A percentile compares a stretch with the other conserved stretches of the same genome.
Conservation (phyloP, 139 green algal genomes). For the Trebouxia sp. region DNA sequence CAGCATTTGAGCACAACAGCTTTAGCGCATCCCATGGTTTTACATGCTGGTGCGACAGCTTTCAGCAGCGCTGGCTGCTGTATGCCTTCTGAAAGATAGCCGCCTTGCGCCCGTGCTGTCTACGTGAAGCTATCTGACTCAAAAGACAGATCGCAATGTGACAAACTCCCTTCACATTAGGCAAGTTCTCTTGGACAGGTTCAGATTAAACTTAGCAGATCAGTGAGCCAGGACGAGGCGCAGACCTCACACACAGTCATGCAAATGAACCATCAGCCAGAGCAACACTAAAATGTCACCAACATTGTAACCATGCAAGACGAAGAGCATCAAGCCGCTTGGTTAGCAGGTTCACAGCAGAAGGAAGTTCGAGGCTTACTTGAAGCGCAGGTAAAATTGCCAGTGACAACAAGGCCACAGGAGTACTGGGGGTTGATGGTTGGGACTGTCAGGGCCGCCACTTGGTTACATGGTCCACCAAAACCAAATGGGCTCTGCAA, state of each 20-base stretch:
- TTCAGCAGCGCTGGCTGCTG: neutral
- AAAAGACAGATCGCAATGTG: neutral
- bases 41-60: neutral
- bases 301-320: no score
- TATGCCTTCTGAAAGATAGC: neutral
- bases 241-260: no score
- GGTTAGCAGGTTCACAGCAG: neutral
- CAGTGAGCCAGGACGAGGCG: no score
- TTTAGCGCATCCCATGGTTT: no score
- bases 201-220: no score
- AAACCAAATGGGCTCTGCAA: conserved; percentile 25
- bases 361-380: neutral
- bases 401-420: conserved; percentile 17
- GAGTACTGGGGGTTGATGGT: conserved; percentile 30
- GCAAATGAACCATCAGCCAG: no score
- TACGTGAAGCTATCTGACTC: neutral
- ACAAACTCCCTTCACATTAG: neutral
- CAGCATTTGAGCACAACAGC: neutral
- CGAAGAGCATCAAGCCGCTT: neutral
- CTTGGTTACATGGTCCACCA: conserved; percentile 2
- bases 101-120: neutral
- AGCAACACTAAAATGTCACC: no score
- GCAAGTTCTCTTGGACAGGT: no score
- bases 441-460: neutral
- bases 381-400: conserved; percentile 33